These are phyloP conservation scores for Mucor indicus DNA, from an alignment of 371 early-diverging fungal genomes.

Conservation along the genomic window DNA sequence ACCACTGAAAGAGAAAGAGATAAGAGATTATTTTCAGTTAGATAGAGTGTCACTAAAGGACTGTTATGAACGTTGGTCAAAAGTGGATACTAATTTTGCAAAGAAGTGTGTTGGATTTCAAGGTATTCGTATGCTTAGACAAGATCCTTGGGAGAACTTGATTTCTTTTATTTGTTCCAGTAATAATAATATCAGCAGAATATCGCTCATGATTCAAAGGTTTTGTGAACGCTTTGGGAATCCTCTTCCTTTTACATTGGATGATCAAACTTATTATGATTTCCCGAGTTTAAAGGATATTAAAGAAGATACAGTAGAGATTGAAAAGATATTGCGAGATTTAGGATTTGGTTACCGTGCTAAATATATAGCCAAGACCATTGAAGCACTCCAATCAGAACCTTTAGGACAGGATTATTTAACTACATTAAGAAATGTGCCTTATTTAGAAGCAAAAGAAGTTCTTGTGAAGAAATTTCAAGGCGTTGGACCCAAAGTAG, in stretches of 20 bases:
- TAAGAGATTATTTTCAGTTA: slow-evolving; percentile 79
- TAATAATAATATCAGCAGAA: slow-evolving; percentile 95
- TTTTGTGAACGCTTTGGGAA: slow-evolving; percentile 68
- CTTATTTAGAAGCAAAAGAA: slow-evolving; percentile 59
- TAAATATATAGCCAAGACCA: slow-evolving; percentile 76
- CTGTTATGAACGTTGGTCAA: slow-evolving; percentile 71
- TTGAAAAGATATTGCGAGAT: slow-evolving; percentile 50
- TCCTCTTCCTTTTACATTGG: slow-evolving; percentile 38
- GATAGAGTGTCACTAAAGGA: slow-evolving; percentile 52
- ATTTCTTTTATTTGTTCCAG: slow-evolving; percentile 94
- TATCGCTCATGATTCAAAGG: slow-evolving; percentile 82
- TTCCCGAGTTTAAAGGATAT: slow-evolving; percentile 70
- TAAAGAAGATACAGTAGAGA: slow-evolving; percentile 14
- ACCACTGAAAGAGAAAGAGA: slow-evolving; percentile 13
- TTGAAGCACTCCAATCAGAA: slow-evolving; percentile 42
- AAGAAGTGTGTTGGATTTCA: slow-evolving; percentile 48
- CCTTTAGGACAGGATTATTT: slow-evolving; percentile 64
- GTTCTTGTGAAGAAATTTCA: slow-evolving; percentile 66
- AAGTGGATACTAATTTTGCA: slow-evolving; percentile 65
- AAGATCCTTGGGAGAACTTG: slow-evolving; percentile 88
- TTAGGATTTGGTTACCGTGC: slow-evolving; percentile 97
- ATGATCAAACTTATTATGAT: slow-evolving; percentile 53
- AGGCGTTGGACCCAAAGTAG: slow-evolving; percentile 93
- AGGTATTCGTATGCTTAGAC: slow-evolving; percentile 82
- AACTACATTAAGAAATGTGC: slow-evolving; percentile 42